A percentile compares a stretch with the other conserved stretches of the same genome.
Conservation (phyloP, 2,329 filamentous ascomycete genomes). For the Aspergillus vadensis region DNA sequence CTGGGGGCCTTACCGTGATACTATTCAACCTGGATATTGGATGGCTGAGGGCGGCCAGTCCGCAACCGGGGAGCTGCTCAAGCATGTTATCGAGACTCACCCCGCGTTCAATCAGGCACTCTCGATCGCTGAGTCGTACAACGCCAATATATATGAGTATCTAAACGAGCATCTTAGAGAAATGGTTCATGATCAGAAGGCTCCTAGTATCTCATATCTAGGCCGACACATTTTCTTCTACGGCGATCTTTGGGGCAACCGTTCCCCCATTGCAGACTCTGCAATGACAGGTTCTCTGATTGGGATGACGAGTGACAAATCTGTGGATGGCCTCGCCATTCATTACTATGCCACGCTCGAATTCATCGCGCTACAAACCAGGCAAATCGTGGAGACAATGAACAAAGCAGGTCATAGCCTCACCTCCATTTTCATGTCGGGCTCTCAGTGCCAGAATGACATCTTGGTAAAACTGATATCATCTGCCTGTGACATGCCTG, state of each 20-base stretch:
- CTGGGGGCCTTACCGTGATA: constrained; percentile 96
- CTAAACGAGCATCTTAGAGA: constrained; percentile 83
- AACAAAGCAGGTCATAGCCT: constrained; percentile 86
- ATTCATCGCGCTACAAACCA: constrained; percentile 95
- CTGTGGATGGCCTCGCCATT: constrained; percentile 80
- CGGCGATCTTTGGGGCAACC: constrained; percentile 94
- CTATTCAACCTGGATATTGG: constrained; percentile 89
- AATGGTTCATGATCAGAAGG: constrained; percentile 67
- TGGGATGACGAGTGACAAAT: constrained; percentile 83
- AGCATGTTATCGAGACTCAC: constrained; percentile 93
- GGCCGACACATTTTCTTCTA: constrained; percentile 98
- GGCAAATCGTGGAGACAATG: constrained; percentile 93
- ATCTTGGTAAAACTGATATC: constrained; percentile 90
- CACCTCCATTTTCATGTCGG: constrained; percentile 96
- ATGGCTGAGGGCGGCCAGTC: constrained; percentile 97
- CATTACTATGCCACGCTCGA: constrained; percentile 97
- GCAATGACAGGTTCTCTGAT: constrained; percentile 90
- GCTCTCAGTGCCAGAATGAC: constrained; percentile 94
- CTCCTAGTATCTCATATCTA: constrained; percentile 80
- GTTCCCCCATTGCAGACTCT: constrained; percentile 87
- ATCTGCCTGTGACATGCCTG: constrained; percentile 86
- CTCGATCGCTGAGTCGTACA: constrained; percentile 76
- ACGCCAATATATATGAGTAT: constrained; percentile 91
- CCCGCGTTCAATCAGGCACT: constrained; percentile 81
- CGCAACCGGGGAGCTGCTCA: constrained; percentile 89